Base-by-base conservation (phyloP, 306 rosid species). In the Morella rubra region DNA sequence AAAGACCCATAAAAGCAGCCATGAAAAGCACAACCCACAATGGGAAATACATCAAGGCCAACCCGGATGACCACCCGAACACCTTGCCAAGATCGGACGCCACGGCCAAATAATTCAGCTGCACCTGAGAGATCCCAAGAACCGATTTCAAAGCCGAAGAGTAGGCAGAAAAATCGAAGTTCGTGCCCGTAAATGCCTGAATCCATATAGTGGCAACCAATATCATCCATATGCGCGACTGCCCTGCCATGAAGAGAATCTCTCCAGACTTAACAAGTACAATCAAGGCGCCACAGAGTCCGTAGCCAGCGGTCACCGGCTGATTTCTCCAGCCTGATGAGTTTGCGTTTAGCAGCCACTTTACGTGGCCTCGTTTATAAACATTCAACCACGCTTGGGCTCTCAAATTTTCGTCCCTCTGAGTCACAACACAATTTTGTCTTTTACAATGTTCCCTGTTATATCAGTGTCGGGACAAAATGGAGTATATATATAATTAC, bases 101-200 rank as follows among this genome's bases (percentile, higher is more conserved):
- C 2, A 93, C 89, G 4, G 98, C 97, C 51, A 92, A 77, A 41
- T 94, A 92, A 54, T 88, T 94, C 44, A 94, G 74, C 73, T 94
- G 91, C 3, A 86, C 93, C 87, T 94, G 98, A 0, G 98, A 92
- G 5, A 94, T 83, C 7, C 83, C 75, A 0, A 94, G 84, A 0
- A 89, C 90, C 4, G 91, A 85, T 84, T 94, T 94, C 81, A 94
- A 49, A 11, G 77, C 19, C n/a, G 98, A 86, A 0, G 98, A 94
- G 58, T 94, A 94, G n/a, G 90, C 92, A 0, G 98, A 92, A 84
- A 94, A 94, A 80, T 94, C 92, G 73, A 94, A 94, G 80, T 94
- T 94, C 0, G 98, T 94, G 9, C 97, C 97, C 0, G 98, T 94
- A 76, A 92, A 94, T 0, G 98, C 92, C 67, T 94, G 98, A 78